Conservation (phyloP, 305 asterid species). For the Ruellia speciosa region DNA sequence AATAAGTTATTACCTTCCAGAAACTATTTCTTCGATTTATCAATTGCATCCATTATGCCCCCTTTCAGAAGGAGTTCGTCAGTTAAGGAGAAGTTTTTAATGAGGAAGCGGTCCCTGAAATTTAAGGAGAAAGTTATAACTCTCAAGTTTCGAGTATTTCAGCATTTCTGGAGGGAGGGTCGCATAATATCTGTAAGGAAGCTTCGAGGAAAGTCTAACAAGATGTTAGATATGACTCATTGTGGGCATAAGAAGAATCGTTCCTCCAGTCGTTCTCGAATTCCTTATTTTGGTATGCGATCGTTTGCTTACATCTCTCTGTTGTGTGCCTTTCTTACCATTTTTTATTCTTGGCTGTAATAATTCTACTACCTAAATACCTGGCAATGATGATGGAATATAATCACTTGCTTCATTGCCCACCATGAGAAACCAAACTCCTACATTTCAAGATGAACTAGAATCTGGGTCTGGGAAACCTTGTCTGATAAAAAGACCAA, state of each 20-base stretch:
- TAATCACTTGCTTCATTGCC: slow-evolving; percentile 4
- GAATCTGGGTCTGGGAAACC: not conserved
- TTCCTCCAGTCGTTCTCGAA: slow-evolving; percentile 45
- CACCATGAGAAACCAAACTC: slow-evolving; percentile 1
- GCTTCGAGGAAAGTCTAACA: slow-evolving; percentile 62
- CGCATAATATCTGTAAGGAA: slow-evolving; percentile 50
- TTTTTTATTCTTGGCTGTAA: slow-evolving; percentile 6
- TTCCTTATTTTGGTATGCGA: slow-evolving; percentile 43
- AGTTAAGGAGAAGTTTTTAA: slow-evolving; percentile 41
- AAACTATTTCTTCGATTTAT: slow-evolving; percentile 33
- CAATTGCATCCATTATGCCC: slow-evolving; percentile 26
- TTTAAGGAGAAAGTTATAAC: slow-evolving; percentile 64
- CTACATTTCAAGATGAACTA: not conserved
- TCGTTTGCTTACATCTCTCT: slow-evolving; percentile 11
- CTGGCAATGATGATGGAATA: not conserved
- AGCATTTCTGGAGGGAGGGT: slow-evolving; percentile 82
- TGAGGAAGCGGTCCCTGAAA: slow-evolving; percentile 41
- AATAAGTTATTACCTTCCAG: slow-evolving; percentile 45
- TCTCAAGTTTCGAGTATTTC: slow-evolving; percentile 66
- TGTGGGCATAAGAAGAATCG: slow-evolving; percentile 49
- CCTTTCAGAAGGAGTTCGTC: slow-evolving; percentile 27
- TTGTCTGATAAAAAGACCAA: not conserved
- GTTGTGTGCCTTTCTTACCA: slow-evolving; percentile 1
- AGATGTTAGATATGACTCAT: slow-evolving; percentile 60
- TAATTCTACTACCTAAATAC: not conserved